Evolutionary conservation across 1,284 basidiomycete genomes (phyloP).

Genomic region (Fistulina hepatica): DNA sequence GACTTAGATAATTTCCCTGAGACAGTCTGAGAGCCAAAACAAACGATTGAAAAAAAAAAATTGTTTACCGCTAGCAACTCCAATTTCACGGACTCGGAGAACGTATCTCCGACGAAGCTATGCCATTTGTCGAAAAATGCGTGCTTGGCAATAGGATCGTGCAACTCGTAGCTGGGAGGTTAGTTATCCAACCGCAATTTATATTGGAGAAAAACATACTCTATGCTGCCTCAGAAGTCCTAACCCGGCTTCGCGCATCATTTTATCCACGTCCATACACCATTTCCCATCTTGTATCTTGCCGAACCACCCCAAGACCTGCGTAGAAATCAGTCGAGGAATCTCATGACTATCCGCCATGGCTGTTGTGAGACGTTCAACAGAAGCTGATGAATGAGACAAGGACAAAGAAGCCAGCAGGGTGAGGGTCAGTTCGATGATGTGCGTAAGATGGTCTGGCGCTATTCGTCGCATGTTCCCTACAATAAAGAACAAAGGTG

Average conservation of each 20-base stretch:
- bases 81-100: conserved; percentile 46
- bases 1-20: neutral
- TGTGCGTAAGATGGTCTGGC: conserved; percentile 48
- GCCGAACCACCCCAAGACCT: conserved; percentile 78
- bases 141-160: conserved; percentile 42
- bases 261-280: conserved; percentile 46
- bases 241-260: conserved; percentile 60
- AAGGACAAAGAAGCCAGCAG: conserved; percentile 51
- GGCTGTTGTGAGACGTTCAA: conserved; percentile 42
- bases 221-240: conserved; percentile 56
- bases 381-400: conserved; percentile 35
- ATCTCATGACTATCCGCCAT: conserved; percentile 71
- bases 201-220: conserved; percentile 29
- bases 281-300: conserved; percentile 42
- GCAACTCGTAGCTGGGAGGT: conserved; percentile 24
- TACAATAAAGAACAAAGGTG: conserved; percentile 22
- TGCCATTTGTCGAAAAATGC: conserved; percentile 62
- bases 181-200: neutral
- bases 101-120: conserved; percentile 61
- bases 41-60: conserved; percentile 20
- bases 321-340: conserved; percentile 43
- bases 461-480: conserved; percentile 63
- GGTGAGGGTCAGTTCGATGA: conserved; percentile 67
- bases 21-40: neutral
- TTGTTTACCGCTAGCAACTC: conserved; percentile 51